Conservation (phyloP, 257 asterid genomes). For the Petrea volubilis region DNA sequence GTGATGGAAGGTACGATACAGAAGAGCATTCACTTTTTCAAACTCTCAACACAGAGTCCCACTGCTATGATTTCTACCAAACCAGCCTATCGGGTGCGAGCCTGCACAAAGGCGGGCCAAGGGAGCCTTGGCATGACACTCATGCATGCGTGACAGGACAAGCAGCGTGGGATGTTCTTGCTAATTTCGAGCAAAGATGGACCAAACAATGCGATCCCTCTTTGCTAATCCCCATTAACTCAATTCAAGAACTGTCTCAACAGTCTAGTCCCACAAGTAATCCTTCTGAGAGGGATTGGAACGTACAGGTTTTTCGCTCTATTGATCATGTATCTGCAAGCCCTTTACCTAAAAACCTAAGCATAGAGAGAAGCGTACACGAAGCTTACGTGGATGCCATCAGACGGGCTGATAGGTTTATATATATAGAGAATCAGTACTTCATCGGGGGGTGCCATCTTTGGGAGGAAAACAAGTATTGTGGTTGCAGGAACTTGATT, state of each 20-base stretch:
- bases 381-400: constrained; percentile 89
- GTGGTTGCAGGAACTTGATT: constrained; percentile 83
- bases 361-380: constrained; percentile 66
- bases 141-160: constrained; percentile 76
- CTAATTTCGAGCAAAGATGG: constrained; percentile 91
- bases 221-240: constrained; percentile 43
- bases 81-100: constrained; percentile 77
- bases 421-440: constrained; percentile 87
- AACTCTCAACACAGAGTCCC: constrained; percentile 77
- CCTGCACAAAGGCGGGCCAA: constrained; percentile 88
- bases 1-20: constrained; percentile 91
- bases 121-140: constrained; percentile 96
- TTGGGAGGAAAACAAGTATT: constrained; percentile 77
- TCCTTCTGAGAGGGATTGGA: constrained; percentile 52
- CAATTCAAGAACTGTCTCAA: constrained; percentile 56
- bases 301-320: constrained; percentile 81
- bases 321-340: constrained; percentile 69
- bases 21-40: constrained; percentile 72
- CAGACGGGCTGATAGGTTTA: constrained; percentile 70
- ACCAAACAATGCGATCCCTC: constrained; percentile 74
- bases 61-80: constrained; percentile 78
- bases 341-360: constrained; percentile 51
- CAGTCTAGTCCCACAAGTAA: constrained; percentile 30
- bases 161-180: constrained; percentile 69
- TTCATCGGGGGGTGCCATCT: constrained; percentile 87